Evolutionary conservation across 306 rosid species (phyloP), one percentile per base, ranked within the genome.

Genomic region (Glycine tomentella): DNA sequence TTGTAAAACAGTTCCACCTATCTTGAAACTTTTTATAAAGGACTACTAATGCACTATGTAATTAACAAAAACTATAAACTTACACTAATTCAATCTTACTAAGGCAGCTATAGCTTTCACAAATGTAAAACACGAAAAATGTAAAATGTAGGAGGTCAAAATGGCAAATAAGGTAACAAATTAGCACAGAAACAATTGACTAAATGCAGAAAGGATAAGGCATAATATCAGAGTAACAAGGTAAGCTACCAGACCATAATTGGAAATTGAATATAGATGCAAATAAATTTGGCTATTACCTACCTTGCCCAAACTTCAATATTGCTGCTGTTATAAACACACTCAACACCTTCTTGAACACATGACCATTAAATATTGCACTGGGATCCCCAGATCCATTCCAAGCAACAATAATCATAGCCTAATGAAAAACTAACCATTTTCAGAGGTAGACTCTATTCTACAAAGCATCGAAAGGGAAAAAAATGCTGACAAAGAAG

Each of bases 271-370:
- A 57, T 4, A 80, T 16, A 67, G 42, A 20, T 53, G 63, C 77
- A 38, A 36, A 53, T 9, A 75, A 63, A 74, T 16, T 48, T 40
- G 17, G 48, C 31, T 40, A 53, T 55, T 44, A 76, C 86, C 31
- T 61, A 93, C 99, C 98, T 93, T 93, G 99, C 64, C 98, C 96
- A 84, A 95, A 89, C 90, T 95, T 95, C 90, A 93, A 82, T 84
- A 95, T 87, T 72, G 99, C 98, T 1, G 99, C 99, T 53, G 98
- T 95, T 81, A 95, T 95, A 83, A 95, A 95, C 76, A 93, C 97
- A 74, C 97, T 89, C 76, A 93, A 87, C 50, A 91, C 97, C 87
- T 93, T 95, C 94, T 90, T 93, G 94, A 95, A 90, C 76, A 93
- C 98, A 75, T 89, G 89, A 63, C 77, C 83, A 9, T 77, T 69